Base-by-base conservation (phyloP, 2,329 filamentous ascomycete species). In the Blastomyces silverae region DNA sequence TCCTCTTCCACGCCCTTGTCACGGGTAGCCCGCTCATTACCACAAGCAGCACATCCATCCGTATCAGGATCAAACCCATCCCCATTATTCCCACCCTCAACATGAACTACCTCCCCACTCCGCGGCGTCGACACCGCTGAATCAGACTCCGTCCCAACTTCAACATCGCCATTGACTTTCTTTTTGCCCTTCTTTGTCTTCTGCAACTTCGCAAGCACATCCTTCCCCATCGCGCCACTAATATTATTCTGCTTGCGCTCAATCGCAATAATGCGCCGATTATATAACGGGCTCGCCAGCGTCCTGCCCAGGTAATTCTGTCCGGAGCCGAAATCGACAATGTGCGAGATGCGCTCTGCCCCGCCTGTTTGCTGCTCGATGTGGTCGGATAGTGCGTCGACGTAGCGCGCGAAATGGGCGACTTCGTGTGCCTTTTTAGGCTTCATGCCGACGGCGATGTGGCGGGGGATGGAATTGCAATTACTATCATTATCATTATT, bases 361-460 rank as follows among this genome's bases (percentile, higher is more conserved):
- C 75, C 71, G 6, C 77, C 70, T 64, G 75, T 73, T 17, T 82
- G 77, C 59, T 81, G 77, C 0, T 81, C 79, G 53, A 88, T 83
- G 1, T 84, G 79, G 1, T 79, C 73, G 2, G 84, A 82, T 31
- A 96, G 83, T 37, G 84, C 82, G 63, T 91, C 84, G 62, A 97
- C 85, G 71, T 93, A 97, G 67, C 85, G 84, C n/a, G 93, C 89
- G 73, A 97, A 97, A 73, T 94, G 87, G 66, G 87, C 85, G 42
- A 97, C 94, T 79, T 99, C 94, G 73, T 99, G 94, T 0, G 91
- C 83, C 77, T 99, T 99, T 76, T 99, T 99, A 22, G 89, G 85
- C 67, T 91, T 96, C 94, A 99, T 99, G 3, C 94, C 94, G 17
- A 96, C 84, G 0, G 90, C 85, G 20, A 96, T 85, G 69, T 88